Percentiles rank a stretch among this genome's conserved stretches.
Evolutionary conservation across 2,329 filamentous ascomycete genomes (phyloP).

Genomic region (Apiospora kogelbergensis): DNA sequence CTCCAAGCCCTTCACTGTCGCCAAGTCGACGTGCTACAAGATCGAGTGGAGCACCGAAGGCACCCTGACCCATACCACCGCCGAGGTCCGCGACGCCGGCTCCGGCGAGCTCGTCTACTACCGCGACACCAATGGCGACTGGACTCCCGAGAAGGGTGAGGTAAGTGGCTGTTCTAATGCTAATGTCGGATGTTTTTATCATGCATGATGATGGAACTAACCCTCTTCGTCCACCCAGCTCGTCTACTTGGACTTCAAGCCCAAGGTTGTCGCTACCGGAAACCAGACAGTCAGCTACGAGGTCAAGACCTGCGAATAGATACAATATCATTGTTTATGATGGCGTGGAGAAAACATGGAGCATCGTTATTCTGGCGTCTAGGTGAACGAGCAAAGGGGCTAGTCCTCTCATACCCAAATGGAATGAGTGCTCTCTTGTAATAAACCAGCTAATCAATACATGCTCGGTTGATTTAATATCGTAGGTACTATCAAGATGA

Average conservation of each 20-base stretch:
- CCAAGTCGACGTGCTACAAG: slow-evolving; percentile 39
- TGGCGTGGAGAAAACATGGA: background rate
- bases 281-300: slow-evolving; percentile 45
- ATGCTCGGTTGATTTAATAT: background rate
- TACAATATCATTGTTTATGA: too few relatives aligned
- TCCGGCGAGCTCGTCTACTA: slow-evolving; percentile 43
- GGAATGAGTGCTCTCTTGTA: background rate
- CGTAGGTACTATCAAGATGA: background rate
- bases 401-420: background rate
- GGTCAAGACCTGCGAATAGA: slow-evolving; percentile 35
- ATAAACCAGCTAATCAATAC: background rate
- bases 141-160: slow-evolving; percentile 44
- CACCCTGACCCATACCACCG: slow-evolving; percentile 39
- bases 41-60: slow-evolving; percentile 41
- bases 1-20: slow-evolving; percentile 40
- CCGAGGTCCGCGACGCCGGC: slow-evolving; percentile 37
- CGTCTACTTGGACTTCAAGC: slow-evolving; percentile 46
- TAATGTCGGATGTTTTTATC: background rate
- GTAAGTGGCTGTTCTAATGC: slow-evolving; percentile 17
- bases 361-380: background rate
- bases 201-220: background rate
- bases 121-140: slow-evolving; percentile 44
- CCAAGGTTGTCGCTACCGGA: slow-evolving; percentile 42
- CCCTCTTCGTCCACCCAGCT: slow-evolving; percentile 22
- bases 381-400: background rate